Base-by-base conservation (phyloP, 305 asterid genomes). In the Fraxinus greggii region DNA sequence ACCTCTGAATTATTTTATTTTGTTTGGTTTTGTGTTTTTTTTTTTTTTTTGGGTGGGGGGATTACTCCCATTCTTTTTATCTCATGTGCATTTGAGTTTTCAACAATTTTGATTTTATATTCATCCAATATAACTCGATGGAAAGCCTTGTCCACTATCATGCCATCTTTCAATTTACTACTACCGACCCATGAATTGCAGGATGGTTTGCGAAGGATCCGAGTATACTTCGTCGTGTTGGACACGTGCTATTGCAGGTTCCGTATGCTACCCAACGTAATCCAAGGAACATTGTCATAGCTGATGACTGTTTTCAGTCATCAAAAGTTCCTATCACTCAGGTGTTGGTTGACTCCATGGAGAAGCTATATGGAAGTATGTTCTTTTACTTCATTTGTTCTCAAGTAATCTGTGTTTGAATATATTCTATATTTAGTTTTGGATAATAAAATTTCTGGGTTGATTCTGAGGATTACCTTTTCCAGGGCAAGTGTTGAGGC, bases 161-260 rank as follows among this genome's bases (percentile, higher is more conserved):
- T 75, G 35, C 85, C 85, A 80, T 26, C 59, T 23, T 12, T 70
- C 32, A 19, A 75, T 73, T 73, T 29, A 2, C 24, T 29, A 26
- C 42, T 72, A 61, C 73, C 28, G 75, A 76, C 79, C 32, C 67
- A 65, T 79, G 67, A 79, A 77, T 85, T 89, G 89, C 93, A 97
- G 99, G 99, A 78, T 92, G 98, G 98, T 92, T 92, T 85, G 97
- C 99, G 0, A 93, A 88, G 88, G 98, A 97, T 86, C 95, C 97
- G 42, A 86, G 88, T 75, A 79, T 93, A 83, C 91, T 97, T 82
- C 97, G 97, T 70, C 97, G 95, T 75, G 99, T 97, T 82, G 98
- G 98, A 81, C 98, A 97, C 79, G 91, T 93, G 84, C 89, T 97
- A 75, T 88, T 97, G 90, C 99, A 94, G 86, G 88, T 92, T 84